Evolutionary conservation across 805 yeast genomes (phyloP), one percentile per base, ranked within the genome.

Genomic region (Lipomyces lipofer): DNA sequence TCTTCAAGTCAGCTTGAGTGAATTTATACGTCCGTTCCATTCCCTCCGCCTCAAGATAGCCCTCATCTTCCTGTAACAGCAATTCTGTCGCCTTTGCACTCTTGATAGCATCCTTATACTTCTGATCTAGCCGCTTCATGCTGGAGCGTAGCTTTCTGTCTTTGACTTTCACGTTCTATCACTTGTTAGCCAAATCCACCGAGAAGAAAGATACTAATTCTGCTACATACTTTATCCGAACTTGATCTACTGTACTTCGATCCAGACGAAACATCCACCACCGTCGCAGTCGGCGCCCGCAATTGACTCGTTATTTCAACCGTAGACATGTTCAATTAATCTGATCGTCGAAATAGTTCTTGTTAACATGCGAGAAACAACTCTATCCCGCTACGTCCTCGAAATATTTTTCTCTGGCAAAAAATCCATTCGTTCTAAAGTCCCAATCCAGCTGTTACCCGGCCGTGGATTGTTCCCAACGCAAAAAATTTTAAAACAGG

Each of bases 11-110:
- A 12, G 79, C 78, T 69, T 94, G 99, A 30, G 77, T 80, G 63
- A 88, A 88, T 70, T 86, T 88, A 73, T 75, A 88, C 0, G 99
- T 94, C 69, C 82, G 84, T 72, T 94, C 99, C 91, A 92, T 84
- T n/a, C 85, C 85, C 66, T 94, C 99, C 4, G 97, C 89, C 70
- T 94, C 99, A 58, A 94, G 70, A 65, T 77, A 86, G 43, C 99
- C 99, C 3, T 78, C 80, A 27, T 86, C 85, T 73, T 94, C 98
- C 57, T 86, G 88, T 30, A 89, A 73, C 59, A 94, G 76, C 65
- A 89, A 78, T 64, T 94, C 97, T 0, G 97, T 86, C 3, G 85
- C 83, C 9, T 91, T 89, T 1, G 96, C 97, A 8, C 89, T 79
- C 60, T 78, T 75, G n/a, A 87, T 80, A 1, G 96, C 95, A 56